phyloP scores from a whole-genome alignment of 106 monocot genomes.

The Ottelia alismoides region DNA sequence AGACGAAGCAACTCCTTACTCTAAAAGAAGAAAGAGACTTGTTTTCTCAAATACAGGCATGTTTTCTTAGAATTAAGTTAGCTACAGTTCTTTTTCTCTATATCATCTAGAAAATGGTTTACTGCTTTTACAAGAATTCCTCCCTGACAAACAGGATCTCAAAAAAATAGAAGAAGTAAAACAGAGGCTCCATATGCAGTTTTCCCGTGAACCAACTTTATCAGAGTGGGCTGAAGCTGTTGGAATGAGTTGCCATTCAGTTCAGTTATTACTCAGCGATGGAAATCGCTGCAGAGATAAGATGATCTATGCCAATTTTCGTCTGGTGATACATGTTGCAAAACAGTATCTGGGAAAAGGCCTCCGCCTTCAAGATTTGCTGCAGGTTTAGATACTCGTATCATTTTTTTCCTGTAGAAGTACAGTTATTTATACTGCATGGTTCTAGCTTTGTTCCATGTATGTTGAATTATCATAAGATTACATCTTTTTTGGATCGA shows the following conservation, averaged over 20 bases:
- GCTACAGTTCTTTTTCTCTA: not conserved
- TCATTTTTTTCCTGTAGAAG: too few species aligned
- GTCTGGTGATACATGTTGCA: slow-evolving; percentile 81
- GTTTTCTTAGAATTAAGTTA: not conserved
- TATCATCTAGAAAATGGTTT: too few species aligned
- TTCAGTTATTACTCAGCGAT: slow-evolving; percentile 41
- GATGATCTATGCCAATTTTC: slow-evolving; percentile 71
- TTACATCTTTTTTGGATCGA: too few species aligned
- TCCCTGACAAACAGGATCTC: slow-evolving; percentile 60
- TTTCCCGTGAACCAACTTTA: slow-evolving; percentile 61
- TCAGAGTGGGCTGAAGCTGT: slow-evolving; percentile 72
- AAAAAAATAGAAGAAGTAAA: slow-evolving; percentile 66
- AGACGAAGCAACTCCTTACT: slow-evolving; percentile 57
- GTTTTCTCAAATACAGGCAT: slow-evolving; percentile 63
- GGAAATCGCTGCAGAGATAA: slow-evolving; percentile 58
- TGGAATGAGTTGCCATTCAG: slow-evolving; percentile 46
- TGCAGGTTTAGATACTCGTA: slow-evolving; percentile 81
- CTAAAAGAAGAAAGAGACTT: slow-evolving; percentile 65
- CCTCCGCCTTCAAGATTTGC: slow-evolving; percentile 62
- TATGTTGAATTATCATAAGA: too few species aligned
- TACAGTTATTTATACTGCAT: too few species aligned
- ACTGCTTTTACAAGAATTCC: not conserved
- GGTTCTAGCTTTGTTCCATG: too few species aligned
- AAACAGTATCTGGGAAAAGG: slow-evolving; percentile 81
- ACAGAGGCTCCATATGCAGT: slow-evolving; percentile 41